Conservation (phyloP, 2,329 filamentous ascomycete species). For the Mycogone perniciosa region DNA sequence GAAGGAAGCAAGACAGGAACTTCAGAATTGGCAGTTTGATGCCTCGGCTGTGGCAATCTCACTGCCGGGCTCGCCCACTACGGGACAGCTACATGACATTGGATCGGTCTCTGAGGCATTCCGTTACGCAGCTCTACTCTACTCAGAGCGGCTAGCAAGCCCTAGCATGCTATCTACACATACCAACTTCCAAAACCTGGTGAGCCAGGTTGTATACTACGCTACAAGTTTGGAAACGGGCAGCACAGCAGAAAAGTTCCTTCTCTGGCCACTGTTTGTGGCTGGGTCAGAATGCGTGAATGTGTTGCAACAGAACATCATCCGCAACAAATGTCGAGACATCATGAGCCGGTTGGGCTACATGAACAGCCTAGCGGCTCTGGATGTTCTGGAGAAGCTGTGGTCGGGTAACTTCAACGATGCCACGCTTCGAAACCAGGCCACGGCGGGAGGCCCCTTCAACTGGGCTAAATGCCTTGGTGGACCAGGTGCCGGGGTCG, state of each 20-base stretch:
- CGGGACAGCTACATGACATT: constrained; percentile 64
- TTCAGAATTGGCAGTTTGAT: constrained; percentile 78
- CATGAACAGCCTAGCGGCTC: constrained; percentile 82
- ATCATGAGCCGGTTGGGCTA: constrained; percentile 87
- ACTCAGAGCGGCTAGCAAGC: constrained; percentile 79
- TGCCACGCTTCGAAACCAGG: constrained; percentile 25
- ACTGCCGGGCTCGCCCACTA: constrained; percentile 44
- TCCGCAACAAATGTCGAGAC: constrained; percentile 73
- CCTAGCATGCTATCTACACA: constrained; percentile 67
- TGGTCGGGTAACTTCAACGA: constrained; percentile 57
- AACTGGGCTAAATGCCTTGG: constrained; percentile 54
- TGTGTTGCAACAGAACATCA: constrained; percentile 68
- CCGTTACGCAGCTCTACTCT: constrained; percentile 80
- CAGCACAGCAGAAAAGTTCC: constrained; percentile 72
- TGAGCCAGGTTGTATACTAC: constrained; percentile 76
- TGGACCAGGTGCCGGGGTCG: constrained; percentile 50
- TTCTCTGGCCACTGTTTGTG: constrained; percentile 91
- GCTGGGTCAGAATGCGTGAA: constrained; percentile 84
- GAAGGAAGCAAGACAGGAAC: constrained; percentile 67
- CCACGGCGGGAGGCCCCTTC: constrained; percentile 44
- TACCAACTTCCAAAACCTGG: constrained; percentile 74
- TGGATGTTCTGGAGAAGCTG: constrained; percentile 78
- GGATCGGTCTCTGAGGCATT: constrained; percentile 84
- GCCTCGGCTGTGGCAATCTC: constrained; percentile 43
- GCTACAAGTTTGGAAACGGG: constrained; percentile 70